Evolutionary conservation across 371 early-diverging fungal species (phyloP), one percentile per base, ranked within the genome.

Genomic region (Mortierella sp.): DNA sequence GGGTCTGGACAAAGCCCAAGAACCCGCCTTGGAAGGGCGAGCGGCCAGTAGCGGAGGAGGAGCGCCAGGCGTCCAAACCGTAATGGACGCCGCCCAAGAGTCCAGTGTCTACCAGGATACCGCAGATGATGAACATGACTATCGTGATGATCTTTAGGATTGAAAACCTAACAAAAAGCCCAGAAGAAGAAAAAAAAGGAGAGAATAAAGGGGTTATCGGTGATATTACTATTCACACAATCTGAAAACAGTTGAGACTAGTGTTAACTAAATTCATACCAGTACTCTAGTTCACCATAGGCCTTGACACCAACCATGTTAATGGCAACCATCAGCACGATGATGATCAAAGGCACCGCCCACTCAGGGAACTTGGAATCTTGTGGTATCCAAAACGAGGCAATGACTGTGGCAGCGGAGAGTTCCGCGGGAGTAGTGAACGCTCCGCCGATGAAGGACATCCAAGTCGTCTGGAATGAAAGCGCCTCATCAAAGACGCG

Each of bases 371-470:
- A 76, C n/a, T 72, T 34, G 4, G 65, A 56, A 27, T 57, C 81
- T 42, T 89, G 66, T 2, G 86, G 70, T 14, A 63, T 24, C 95
- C 95, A 95, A 73, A 79, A 93, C 61, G 83, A 80, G 81, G 93
- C 87, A 59, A 95, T 84, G 50, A 93, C 67, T 0, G 91, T 90
- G 30, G 88, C 88, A 59, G 93, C 94, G 0, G 90, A 86, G 41
- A 95, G 70, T 75, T 95, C 94, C 21, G 90, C 86, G 32, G 93
- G 92, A 8, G 91, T 89, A 39, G 92, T 89, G n/a, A 94, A 81
- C 47, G 92, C 86, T 93, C 94, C 93, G 70, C 90, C 90, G 50
- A 85, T 83, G 92, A 94, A 93, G 79, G 93, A 90, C 58, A 86
- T 79, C 56, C 34, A 66, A 9, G 64, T 70, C 56, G 58, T 59